phyloP scores from a whole-genome alignment of 129 eudicot genomes.

The Artemisia annua region DNA sequence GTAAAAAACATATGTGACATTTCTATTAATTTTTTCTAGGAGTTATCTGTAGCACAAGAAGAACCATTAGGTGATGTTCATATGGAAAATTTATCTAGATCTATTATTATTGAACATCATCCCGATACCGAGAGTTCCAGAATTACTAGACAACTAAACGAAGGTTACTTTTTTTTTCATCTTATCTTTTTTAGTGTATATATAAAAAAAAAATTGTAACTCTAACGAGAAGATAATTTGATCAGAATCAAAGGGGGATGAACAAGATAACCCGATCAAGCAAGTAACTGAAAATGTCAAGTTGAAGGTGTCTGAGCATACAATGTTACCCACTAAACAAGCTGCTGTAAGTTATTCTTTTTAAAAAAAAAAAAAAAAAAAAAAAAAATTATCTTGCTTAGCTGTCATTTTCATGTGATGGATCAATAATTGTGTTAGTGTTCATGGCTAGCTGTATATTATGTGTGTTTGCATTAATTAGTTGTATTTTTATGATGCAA shows the following conservation, averaged over 20 bases:
- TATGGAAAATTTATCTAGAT: conserved; percentile 32
- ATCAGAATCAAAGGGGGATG: not conserved
- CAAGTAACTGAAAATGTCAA: conserved; percentile 24
- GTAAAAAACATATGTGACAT: not conserved
- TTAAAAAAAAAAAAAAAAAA: too few relatives aligned
- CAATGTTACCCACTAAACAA: conserved; percentile 23
- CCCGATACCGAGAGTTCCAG: conserved; percentile 44
- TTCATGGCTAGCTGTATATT: conserved; percentile 12
- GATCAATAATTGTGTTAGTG: conserved; percentile 19
- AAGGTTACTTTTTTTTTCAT: conserved; percentile 39
- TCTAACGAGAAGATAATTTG: not conserved
- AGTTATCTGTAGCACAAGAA: conserved; percentile 44
- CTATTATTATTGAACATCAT: conserved; percentile 31
- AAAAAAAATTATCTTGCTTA: not conserved
- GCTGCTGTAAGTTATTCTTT: conserved; percentile 30
- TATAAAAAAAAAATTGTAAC: not conserved
- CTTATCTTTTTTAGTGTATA: not conserved
- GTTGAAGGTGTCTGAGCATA: conserved; percentile 24
- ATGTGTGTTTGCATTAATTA: conserved; percentile 1
- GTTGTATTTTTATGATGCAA: not conserved
- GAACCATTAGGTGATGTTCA: conserved; percentile 55
- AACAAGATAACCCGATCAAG: conserved; percentile 7
- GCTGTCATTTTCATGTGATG: conserved; percentile 30
- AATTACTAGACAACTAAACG: conserved; percentile 64
- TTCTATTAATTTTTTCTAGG: conserved; percentile 41